Evolutionary conservation across 352 stramenopile genomes (phyloP), one percentile per base, ranked within the genome.

Genomic region (Pythium utonaiense): DNA sequence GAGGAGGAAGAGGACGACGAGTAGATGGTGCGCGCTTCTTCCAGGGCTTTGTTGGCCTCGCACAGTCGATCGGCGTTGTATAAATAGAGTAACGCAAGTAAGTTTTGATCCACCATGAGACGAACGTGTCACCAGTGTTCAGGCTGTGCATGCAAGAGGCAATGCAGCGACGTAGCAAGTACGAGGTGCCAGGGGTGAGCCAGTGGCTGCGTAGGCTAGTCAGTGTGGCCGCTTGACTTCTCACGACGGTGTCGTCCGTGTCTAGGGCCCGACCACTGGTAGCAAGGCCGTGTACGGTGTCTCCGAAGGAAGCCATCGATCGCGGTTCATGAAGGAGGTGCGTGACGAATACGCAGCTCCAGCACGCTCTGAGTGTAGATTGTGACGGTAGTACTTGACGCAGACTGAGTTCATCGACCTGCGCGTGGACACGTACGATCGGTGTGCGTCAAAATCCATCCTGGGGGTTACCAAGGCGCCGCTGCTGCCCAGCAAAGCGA

Each of bases 1-100:
- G 77, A 89, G 1, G 75, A 88, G 16, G 75, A 86, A 38, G 74
- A 78, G 12, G 50, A 72, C 14, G 45, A 67, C 24, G 73, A 77
- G 33, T 68, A 83, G 58, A 71, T n/a, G 31, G 78, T 5, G 19
- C 27, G 36, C 21, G 24, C 17, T 19, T 25, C 42, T 25, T 21
- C 7, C 22, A 12, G 17, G 9, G 49, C 42, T 28, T 41, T n/a
- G n/a, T n/a, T n/a, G n/a, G n/a, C n/a, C n/a, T n/a, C n/a, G n/a
- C n/a, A n/a, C n/a, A 21, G 24, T 41, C 17, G 28, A 16, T 36
- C 14, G 45, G 30, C 13, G 38, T 45, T 5, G 60, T 67, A 67
- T 40, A 58, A 67, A 67, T 67, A 67, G 60, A 67, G 59, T 48
- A 27, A 2, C 52, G 31, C 36, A 59, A 47, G 40, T 47, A 47